A percentile compares a stretch with the other conserved stretches of the same genome.
Evolutionary conservation across 2,329 filamentous ascomycete species (phyloP).

Genomic region (Ophiobolus disseminans): DNA sequence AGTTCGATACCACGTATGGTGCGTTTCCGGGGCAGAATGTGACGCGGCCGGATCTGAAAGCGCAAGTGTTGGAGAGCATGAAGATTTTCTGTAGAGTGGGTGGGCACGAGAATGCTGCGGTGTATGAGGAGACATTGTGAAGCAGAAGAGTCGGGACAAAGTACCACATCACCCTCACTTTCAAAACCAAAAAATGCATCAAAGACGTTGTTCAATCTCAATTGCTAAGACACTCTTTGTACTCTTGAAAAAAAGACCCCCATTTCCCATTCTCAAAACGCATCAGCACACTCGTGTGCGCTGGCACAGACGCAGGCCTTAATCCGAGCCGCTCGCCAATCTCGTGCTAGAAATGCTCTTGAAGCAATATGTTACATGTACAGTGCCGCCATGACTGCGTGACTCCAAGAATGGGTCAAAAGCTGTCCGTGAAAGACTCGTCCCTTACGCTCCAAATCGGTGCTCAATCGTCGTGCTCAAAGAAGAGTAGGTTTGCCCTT

Average conservation of each 20-base stretch:
- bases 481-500: slow-evolving; percentile 2
- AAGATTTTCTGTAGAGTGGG: slow-evolving; percentile 70
- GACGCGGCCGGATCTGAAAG: slow-evolving; percentile 62
- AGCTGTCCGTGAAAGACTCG: too few relatives aligned
- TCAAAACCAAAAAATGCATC: too few relatives aligned
- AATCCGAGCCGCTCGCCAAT: background rate
- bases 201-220: slow-evolving; percentile 1
- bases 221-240: slow-evolving; percentile 17
- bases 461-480: too few relatives aligned
- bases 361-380: slow-evolving; percentile 21
- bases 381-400: slow-evolving; percentile 5
- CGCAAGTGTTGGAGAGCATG: slow-evolving; percentile 75
- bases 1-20: slow-evolving; percentile 72
- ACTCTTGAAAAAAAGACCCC: slow-evolving; percentile 1
- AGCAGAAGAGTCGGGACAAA: background rate
- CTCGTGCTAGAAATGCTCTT: slow-evolving; percentile 12
- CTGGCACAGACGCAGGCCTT: background rate
- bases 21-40: slow-evolving; percentile 71
- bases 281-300: background rate
- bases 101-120: slow-evolving; percentile 54
- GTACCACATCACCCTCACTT: background rate
- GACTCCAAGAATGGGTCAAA: slow-evolving; percentile 1
- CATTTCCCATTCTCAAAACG: background rate
- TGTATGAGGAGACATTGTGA: slow-evolving; percentile 43
- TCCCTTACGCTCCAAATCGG: too few relatives aligned